These are phyloP conservation scores for Debaryomyces psychrophilus DNA, from an alignment of 1,139 yeast genomes.

Conservation along the genomic window DNA sequence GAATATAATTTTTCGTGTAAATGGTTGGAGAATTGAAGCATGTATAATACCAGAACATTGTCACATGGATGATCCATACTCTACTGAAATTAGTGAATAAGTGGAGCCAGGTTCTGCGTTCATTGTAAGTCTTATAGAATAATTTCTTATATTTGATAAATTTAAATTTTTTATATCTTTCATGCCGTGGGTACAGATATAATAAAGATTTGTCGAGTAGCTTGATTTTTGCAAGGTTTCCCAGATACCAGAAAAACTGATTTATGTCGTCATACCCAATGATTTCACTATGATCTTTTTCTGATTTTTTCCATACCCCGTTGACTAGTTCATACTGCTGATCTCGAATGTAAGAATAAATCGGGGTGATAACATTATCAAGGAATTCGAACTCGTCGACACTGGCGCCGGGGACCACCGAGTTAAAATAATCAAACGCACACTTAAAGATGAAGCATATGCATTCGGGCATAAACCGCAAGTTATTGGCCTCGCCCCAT, in stretches of 20 bases:
- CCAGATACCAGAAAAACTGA: constrained; percentile 80
- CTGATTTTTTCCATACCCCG: constrained; percentile 49
- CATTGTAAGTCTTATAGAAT: constrained; percentile 73
- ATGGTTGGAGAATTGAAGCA: constrained; percentile 56
- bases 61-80: constrained; percentile 63
- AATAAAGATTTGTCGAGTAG: constrained; percentile 46
- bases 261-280: constrained; percentile 89
- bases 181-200: constrained; percentile 43
- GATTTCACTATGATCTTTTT: constrained; percentile 66
- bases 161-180: constrained; percentile 52
- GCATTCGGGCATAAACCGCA: constrained; percentile 48
- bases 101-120: constrained; percentile 65
- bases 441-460: constrained; percentile 42
- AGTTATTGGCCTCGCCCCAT: constrained; percentile 50
- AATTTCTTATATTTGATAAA: constrained; percentile 63
- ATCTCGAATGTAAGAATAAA: constrained; percentile 44
- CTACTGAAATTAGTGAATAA: constrained; percentile 58
- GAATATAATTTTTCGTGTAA: constrained; percentile 62
- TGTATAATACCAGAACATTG: constrained; percentile 63
- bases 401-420: constrained; percentile 2
- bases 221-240: constrained; percentile 56
- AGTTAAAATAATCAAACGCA: constrained; percentile 28
- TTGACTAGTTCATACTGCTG: constrained; percentile 45
- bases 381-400: constrained; percentile 28
- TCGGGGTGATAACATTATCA: constrained; percentile 46